These are phyloP conservation scores for Mitragyna speciosa DNA, from an alignment of 257 asterid genomes.

Conservation along the genomic window DNA sequence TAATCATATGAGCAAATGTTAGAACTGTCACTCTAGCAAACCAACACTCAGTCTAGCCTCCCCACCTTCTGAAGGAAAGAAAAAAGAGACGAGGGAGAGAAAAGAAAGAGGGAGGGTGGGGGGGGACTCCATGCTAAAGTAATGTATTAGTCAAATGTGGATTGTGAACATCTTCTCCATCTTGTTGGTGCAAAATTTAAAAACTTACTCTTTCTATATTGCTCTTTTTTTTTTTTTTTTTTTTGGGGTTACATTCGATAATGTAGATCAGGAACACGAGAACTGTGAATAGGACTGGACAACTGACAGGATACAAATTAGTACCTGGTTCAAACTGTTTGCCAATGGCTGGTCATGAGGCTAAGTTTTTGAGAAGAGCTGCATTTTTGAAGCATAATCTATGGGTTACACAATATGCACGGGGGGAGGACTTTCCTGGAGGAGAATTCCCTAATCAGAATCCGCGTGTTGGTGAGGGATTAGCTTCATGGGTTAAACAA, in stretches of 20 bases:
- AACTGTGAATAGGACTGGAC: constrained; percentile 82
- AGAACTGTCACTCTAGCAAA: neutral
- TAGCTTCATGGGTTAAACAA: constrained; percentile 90
- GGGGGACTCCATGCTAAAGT: neutral
- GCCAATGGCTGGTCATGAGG: constrained; percentile 93
- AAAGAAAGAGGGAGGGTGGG: too few relatives aligned
- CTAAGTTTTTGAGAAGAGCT: constrained; percentile 91
- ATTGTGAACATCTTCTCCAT: neutral
- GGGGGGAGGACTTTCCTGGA: constrained; percentile 93
- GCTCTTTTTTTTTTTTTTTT: neutral
- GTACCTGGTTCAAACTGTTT: constrained; percentile 91
- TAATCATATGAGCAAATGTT: neutral
- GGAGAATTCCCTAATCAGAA: constrained; percentile 98
- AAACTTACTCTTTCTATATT: neutral
- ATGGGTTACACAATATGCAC: constrained; percentile 91
- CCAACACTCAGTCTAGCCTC: neutral
- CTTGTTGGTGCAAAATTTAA: neutral
- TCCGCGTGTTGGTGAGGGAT: constrained; percentile 94
- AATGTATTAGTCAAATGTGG: neutral
- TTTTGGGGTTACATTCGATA: constrained; percentile 5
- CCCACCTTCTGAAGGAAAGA: neutral
- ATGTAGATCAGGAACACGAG: constrained; percentile 87
- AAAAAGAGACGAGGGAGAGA: neutral
- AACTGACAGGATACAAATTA: constrained; percentile 83
- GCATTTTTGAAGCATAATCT: constrained; percentile 89